Evolutionary conservation across 2,329 filamentous ascomycete species (phyloP).

Genomic region (Coniochaeta sp.): DNA sequence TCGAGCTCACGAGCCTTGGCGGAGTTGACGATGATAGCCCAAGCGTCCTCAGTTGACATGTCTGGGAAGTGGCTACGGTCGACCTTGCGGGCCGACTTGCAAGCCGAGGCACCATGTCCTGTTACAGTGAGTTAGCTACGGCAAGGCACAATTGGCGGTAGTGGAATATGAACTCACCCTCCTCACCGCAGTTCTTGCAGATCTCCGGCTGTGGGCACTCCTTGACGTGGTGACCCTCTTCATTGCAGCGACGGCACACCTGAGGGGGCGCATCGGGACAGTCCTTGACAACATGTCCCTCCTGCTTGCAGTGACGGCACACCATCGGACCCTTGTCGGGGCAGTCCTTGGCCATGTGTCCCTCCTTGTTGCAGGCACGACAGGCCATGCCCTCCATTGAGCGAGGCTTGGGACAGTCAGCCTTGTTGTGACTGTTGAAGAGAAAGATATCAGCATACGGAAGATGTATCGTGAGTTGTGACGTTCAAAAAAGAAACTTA

Average conservation of each 20-base stretch:
- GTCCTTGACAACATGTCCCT: conserved; percentile 49
- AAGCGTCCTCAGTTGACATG: conserved; percentile 47
- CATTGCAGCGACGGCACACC: conserved; percentile 36
- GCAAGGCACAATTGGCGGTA: conserved; percentile 12
- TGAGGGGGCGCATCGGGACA: conserved; percentile 38
- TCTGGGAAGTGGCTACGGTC: conserved; percentile 44
- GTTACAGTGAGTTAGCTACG: conserved; percentile 1
- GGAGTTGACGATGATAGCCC: conserved; percentile 47
- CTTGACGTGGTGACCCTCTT: conserved; percentile 46
- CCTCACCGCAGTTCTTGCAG: conserved; percentile 52
- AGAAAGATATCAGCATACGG: conserved; percentile 25
- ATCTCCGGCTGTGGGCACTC: conserved; percentile 49
- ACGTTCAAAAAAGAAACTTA: conserved; percentile 40
- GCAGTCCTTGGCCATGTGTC: conserved; percentile 55
- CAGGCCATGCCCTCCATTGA: conserved; percentile 29
- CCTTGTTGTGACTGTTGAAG: conserved; percentile 51
- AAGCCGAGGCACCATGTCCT: conserved; percentile 33
- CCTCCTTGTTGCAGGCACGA: conserved; percentile 39
- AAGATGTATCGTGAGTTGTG: conserved; percentile 21
- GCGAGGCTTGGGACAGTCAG: conserved; percentile 51
- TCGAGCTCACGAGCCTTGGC: conserved; percentile 50
- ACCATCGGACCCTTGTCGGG: conserved; percentile 27
- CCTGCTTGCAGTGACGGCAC: conserved; percentile 39
- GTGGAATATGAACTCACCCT: conserved; percentile 38
- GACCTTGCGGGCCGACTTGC: conserved; percentile 53